These are phyloP conservation scores for Podospora pseudopauciseta DNA, from an alignment of 495 filamentous ascomycete species.

Conservation along the genomic window DNA sequence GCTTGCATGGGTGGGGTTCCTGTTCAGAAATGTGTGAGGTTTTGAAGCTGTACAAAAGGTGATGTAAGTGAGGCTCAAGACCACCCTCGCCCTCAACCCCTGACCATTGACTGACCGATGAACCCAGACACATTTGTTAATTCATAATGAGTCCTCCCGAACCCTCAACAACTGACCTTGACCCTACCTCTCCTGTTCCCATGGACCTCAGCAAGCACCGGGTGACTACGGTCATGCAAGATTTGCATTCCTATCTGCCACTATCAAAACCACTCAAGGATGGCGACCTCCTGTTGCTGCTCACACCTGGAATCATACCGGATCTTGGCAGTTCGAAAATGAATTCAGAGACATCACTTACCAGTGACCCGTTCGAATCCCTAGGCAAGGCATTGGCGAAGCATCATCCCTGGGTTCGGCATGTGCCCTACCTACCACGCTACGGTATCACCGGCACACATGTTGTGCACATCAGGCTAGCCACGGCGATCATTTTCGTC, in stretches of 20 bases:
- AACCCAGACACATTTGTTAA: background rate
- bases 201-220: conserved; percentile 10
- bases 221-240: conserved; percentile 27
- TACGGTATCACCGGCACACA: conserved; percentile 58
- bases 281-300: conserved; percentile 52
- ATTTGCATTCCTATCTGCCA: conserved; percentile 40
- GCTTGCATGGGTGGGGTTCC: background rate
- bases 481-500: conserved; percentile 53
- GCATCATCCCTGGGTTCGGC: conserved; percentile 53
- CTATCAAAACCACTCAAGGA: conserved; percentile 40
- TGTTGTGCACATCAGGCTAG: conserved; percentile 56
- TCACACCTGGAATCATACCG: conserved; percentile 56
- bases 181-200: background rate
- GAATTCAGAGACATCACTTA: conserved; percentile 11
- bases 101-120: background rate
- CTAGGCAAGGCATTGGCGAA: conserved; percentile 53
- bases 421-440: conserved; percentile 56
- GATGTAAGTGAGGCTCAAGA: conserved; percentile 10
- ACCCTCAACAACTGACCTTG: background rate
- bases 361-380: conserved; percentile 57
- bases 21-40: conserved; percentile 6
- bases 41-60: background rate
- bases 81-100: background rate
- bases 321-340: conserved; percentile 27
- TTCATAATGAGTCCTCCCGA: background rate